Base-by-base conservation (phyloP, 768 basidiomycete genomes). In the Tricholomella constricta region DNA sequence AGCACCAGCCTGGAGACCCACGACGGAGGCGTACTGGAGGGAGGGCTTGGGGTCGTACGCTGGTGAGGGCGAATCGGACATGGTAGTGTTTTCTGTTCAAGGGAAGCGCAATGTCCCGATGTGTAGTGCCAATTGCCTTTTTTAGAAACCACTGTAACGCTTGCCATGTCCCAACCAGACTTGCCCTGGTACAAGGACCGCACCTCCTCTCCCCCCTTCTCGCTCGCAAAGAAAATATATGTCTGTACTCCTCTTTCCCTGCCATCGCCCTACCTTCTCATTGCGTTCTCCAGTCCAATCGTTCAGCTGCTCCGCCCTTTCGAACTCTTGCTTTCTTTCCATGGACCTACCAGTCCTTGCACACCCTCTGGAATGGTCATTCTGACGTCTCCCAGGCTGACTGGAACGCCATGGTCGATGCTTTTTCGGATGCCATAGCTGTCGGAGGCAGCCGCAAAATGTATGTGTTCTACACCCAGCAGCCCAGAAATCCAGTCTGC, bases 1-100 rank as follows among this genome's bases (percentile, higher is more conserved):
- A 35, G 72, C 76, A 40, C 78, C 86, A 52, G 82, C 79, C 64
- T 89, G 86, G n/a, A 87, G 71, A 44, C 81, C 86, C 27, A 80
- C 70, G 2, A 71, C 72, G 6, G 84, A 74, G 23, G 86, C 83
- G 60, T 83, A 80, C 51, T 77, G 66, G 17, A 88, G 62, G 5
- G 84, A 65, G 15, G 82, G 72, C 60, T 83, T 87, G 29, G 80
- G 76, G 40, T 82, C 73, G 58, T 72, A 78, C 44, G 59, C 41
- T 43, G 70, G 57, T 40, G 57, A 57, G 32, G 68, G 56, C 38
- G 66, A 62, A 51, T 71, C 63, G 62, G 73, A 68, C 72, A 73
- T 73, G 67, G 55, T 64, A 55, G 60, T n/a, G 54, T 52, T 50
- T 59, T 50, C 62, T 62, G 15, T 45, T 47, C 48, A 32, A 46